These are phyloP conservation scores for Nematodospora valgi DNA, from an alignment of 805 yeast genomes.

Conservation along the genomic window DNA sequence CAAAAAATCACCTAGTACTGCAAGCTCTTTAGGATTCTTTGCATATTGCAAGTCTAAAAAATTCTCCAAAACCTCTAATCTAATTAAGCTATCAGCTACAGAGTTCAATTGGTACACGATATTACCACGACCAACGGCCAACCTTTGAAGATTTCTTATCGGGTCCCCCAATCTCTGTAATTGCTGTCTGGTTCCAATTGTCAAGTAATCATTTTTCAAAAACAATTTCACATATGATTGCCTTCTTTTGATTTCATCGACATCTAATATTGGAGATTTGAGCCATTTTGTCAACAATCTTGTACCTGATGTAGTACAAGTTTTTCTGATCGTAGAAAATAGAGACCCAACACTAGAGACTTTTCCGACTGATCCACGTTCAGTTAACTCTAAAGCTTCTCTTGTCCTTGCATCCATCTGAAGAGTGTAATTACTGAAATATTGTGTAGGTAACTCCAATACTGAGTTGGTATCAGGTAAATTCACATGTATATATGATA, in stretches of 20 bases:
- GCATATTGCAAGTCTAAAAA: conserved; percentile 15
- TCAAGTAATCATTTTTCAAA: conserved; percentile 18
- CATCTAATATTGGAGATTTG: conserved; percentile 68
- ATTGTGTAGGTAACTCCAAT: conserved; percentile 64
- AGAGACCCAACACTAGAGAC: conserved; percentile 65
- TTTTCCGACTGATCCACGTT: conserved; percentile 42
- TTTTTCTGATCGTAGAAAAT: conserved; percentile 63
- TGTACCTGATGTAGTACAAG: conserved; percentile 80
- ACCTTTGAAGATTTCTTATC: conserved; percentile 55
- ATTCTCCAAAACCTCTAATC: conserved; percentile 18
- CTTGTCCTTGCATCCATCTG: conserved; percentile 80
- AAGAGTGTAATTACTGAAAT: conserved; percentile 50
- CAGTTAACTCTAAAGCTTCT: conserved; percentile 71
- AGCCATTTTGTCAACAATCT: conserved; percentile 80
- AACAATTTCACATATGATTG: conserved; percentile 34
- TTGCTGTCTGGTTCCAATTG: conserved; percentile 23
- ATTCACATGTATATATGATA: conserved; percentile 69
- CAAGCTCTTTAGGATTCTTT: conserved; percentile 18
- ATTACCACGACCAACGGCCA: conserved; percentile 34
- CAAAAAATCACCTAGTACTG: conserved; percentile 19
- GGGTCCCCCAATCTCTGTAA: conserved; percentile 54
- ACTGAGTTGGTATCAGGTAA: conserved; percentile 65
- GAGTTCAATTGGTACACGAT: conserved; percentile 25
- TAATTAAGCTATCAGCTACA: conserved; percentile 30
- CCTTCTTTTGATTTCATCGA: conserved; percentile 52